phyloP scores from a whole-genome alignment of 805 yeast species.

The Wickerhamomyces mucosus region DNA sequence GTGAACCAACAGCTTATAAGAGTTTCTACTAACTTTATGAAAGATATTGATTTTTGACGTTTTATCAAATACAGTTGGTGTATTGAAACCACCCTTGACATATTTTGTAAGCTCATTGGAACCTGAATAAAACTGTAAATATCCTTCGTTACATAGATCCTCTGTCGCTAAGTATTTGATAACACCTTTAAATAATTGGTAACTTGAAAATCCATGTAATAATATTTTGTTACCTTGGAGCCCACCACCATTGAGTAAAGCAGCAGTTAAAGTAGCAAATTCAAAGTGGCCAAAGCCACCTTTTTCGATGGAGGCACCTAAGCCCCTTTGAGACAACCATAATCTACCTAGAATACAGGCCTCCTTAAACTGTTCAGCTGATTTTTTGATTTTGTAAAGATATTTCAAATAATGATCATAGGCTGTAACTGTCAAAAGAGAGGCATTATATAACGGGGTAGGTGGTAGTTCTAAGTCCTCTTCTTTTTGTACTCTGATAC shows the following conservation, averaged over 20 bases:
- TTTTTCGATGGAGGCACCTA: slow-evolving; percentile 47
- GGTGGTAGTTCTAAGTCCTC: slow-evolving; percentile 41
- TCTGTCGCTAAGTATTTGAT: slow-evolving; percentile 72
- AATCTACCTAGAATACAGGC: slow-evolving; percentile 81
- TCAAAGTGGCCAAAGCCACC: slow-evolving; percentile 94
- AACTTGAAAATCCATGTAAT: slow-evolving; percentile 82
- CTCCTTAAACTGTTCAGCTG: slow-evolving; percentile 74
- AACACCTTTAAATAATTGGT: slow-evolving; percentile 87
- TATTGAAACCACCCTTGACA: slow-evolving; percentile 51
- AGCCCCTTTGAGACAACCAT: slow-evolving; percentile 87
- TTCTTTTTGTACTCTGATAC: slow-evolving; percentile 53
- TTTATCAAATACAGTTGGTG: slow-evolving; percentile 72
- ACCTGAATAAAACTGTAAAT: slow-evolving; percentile 54
- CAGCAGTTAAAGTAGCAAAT: slow-evolving; percentile 72
- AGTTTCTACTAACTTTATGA: slow-evolving; percentile 68
- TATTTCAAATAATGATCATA: slow-evolving; percentile 65
- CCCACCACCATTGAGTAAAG: slow-evolving; percentile 79
- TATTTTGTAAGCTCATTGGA: slow-evolving; percentile 26
- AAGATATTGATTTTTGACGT: slow-evolving; percentile 68
- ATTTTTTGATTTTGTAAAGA: slow-evolving; percentile 64
- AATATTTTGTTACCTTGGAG: slow-evolving; percentile 64
- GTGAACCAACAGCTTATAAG: slow-evolving; percentile 51
- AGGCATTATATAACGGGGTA: slow-evolving; percentile 82
- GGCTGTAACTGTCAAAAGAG: slow-evolving; percentile 60
- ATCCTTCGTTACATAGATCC: slow-evolving; percentile 56